Evolutionary conservation across 495 filamentous ascomycete species (phyloP).

Genomic region (Penicillium dipodomyicola): DNA sequence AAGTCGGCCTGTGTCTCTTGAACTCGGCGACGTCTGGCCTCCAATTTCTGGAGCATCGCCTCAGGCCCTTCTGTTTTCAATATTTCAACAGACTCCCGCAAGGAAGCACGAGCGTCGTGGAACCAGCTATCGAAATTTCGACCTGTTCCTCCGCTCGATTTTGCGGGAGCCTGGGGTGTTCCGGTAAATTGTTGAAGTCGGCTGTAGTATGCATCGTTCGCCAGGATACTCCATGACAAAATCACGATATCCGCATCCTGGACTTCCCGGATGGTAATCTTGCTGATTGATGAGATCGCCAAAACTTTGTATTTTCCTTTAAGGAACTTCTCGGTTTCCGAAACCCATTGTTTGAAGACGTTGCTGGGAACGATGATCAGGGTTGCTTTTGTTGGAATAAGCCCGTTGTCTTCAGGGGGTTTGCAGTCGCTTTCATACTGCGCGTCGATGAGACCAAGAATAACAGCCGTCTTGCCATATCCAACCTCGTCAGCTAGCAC

Average conservation of each 20-base stretch:
- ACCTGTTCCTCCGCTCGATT: slow-evolving; percentile 28
- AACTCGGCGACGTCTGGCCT: slow-evolving; percentile 22
- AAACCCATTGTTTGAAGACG: slow-evolving; percentile 65
- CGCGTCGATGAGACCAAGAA: slow-evolving; percentile 61
- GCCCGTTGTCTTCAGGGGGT: slow-evolving; percentile 22
- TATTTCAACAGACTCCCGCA: slow-evolving; percentile 42
- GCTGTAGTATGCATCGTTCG: slow-evolving; percentile 45
- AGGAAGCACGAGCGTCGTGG: slow-evolving; percentile 34
- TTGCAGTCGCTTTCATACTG: slow-evolving; percentile 29
- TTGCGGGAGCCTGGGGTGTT: slow-evolving; percentile 37
- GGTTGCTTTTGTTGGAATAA: slow-evolving; percentile 59
- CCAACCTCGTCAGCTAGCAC: slow-evolving; percentile 75
- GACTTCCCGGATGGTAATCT: slow-evolving; percentile 39
- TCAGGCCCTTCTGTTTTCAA: slow-evolving; percentile 28
- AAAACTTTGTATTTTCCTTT: slow-evolving; percentile 41
- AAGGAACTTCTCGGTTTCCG: slow-evolving; percentile 61
- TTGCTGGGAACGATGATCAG: slow-evolving; percentile 65
- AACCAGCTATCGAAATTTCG: slow-evolving; percentile 57
- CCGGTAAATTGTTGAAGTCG: slow-evolving; percentile 52
- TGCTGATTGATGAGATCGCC: slow-evolving; percentile 37
- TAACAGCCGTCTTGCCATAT: slow-evolving; percentile 80
- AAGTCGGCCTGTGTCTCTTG: slow-evolving; percentile 19
- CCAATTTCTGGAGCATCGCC: slow-evolving; percentile 30
- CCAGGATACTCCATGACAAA: slow-evolving; percentile 48
- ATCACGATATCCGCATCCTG: slow-evolving; percentile 57